Conservation (phyloP, 2,329 filamentous ascomycete species). For the Ophiostoma ips region DNA sequence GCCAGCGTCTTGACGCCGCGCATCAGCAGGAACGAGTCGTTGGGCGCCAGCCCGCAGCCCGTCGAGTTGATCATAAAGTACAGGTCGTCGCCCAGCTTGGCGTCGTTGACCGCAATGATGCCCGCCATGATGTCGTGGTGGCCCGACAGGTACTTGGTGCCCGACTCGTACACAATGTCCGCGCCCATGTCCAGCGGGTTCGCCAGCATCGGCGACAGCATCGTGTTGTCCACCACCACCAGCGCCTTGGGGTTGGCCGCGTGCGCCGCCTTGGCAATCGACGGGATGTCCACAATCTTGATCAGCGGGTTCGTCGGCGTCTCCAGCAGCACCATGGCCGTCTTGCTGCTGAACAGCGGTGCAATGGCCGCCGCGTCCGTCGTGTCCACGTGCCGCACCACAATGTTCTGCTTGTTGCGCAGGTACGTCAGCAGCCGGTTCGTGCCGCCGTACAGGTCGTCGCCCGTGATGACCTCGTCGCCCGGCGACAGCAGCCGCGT, state of each 20-base stretch:
- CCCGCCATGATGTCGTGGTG: slow-evolving; percentile 99
- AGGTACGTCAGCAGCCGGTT: slow-evolving; percentile 89
- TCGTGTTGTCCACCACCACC: slow-evolving; percentile 94
- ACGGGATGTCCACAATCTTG: slow-evolving; percentile 86
- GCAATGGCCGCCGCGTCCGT: slow-evolving; percentile 61
- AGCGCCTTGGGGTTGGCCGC: slow-evolving; percentile 63
- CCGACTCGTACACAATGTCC: slow-evolving; percentile 93
- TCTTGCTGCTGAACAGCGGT: slow-evolving; percentile 60
- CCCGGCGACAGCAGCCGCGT: slow-evolving; percentile 79
- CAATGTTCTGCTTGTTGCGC: slow-evolving; percentile 74
- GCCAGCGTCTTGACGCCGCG: slow-evolving; percentile 91
- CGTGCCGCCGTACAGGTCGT: slow-evolving; percentile 92
- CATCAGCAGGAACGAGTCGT: slow-evolving; percentile 92
- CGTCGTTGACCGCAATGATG: slow-evolving; percentile 81
- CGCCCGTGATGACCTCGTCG: slow-evolving; percentile 93
- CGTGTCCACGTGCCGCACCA: slow-evolving; percentile 94
- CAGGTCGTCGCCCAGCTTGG: slow-evolving; percentile 68
- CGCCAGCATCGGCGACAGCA: slow-evolving; percentile 88
- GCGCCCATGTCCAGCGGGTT: slow-evolving; percentile 91
- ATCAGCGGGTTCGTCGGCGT: slow-evolving; percentile 96
- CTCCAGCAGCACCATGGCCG: slow-evolving; percentile 88
- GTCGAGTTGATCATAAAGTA: slow-evolving; percentile 97
- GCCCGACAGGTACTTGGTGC: slow-evolving; percentile 93
- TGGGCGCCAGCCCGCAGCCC: slow-evolving; percentile 84
- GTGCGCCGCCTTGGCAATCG: slow-evolving; percentile 65